Evolutionary conservation across 352 stramenopile species (phyloP), one percentile per base, ranked within the genome.

Genomic region (Globisporangium spinosum): DNA sequence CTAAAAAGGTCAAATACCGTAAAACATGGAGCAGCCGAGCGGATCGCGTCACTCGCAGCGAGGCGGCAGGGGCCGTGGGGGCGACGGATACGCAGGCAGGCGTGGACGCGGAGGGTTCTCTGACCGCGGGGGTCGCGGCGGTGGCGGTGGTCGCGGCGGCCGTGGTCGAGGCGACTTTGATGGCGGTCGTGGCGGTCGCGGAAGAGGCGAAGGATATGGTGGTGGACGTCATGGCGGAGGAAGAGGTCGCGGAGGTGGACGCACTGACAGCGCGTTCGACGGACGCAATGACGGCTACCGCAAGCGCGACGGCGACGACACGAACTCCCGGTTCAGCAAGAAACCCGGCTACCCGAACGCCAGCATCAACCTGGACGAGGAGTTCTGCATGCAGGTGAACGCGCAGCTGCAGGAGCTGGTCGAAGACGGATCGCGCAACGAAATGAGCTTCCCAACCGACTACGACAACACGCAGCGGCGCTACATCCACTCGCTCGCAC

Each of bases 401-500:
- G 59, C 73, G 15, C 62, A 87, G 23, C 69, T 95, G 12, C 77
- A 90, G 71, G 74, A 74, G 32, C 80, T 95, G 4, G 75, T 90
- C 10, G 82, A 93, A 13, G 82, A 93, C 61, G 79, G 75, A 6
- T 40, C 68, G 10, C 77, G 75, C 10, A 72, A 74, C 58, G 85
- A 91, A 45, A 65, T 95, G 70, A 91, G 78, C 65, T 95, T 95
- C 73, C 76, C 84, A 0, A 58, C 55, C 47, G 83, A 77, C 40
- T 77, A 89, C 35, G 84, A 95, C 70, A 91, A 89, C 70, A 85
- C 84, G 61, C 82, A 95, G 71, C 80, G 87, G 8, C 78, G 82
- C 53, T 95, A 90, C 69, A 93, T 95, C 68, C 87, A 93, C 77
- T 83, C 77, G 27, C 74, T 91, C 34, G 87, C 81, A n/a, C 72